Conservation (phyloP, 441 rosid species). For the Arabidopsis hybrid region DNA sequence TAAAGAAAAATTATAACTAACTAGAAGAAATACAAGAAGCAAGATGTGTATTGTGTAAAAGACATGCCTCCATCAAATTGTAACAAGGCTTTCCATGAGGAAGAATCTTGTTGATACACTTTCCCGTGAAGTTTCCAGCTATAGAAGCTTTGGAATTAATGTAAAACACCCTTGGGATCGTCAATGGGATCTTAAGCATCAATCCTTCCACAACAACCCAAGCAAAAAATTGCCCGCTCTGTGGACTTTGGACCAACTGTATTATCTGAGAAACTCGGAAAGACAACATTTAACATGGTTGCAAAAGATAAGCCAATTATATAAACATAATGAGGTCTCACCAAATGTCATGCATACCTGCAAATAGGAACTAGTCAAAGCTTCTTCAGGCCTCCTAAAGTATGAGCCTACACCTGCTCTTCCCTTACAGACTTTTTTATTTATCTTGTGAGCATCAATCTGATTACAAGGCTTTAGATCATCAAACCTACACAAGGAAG, state of each 20-base stretch:
- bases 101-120: constrained; percentile 82
- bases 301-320: constrained; percentile 38
- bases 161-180: constrained; percentile 83
- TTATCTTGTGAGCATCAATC: constrained; percentile 47
- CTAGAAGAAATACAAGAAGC: constrained; percentile 12
- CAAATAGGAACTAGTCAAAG: constrained; percentile 82
- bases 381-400: constrained; percentile 81
- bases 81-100: constrained; percentile 87
- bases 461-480: constrained; percentile 16
- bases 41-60: constrained; percentile 28
- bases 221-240: constrained; percentile 70
- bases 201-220: constrained; percentile 96
- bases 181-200: constrained; percentile 91
- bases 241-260: constrained; percentile 80
- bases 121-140: constrained; percentile 70
- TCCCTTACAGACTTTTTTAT: constrained; percentile 52
- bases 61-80: constrained; percentile 82
- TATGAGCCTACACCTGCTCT: constrained; percentile 79
- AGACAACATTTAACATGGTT: constrained; percentile 35
- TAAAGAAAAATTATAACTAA: constrained; percentile 25
- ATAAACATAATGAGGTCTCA: background rate
- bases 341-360: constrained; percentile 55
- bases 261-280: constrained; percentile 66
- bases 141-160: constrained; percentile 62
- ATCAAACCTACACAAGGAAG: background rate